These are phyloP conservation scores for Copromyces sp. DNA, from an alignment of 495 filamentous ascomycete genomes.

Conservation along the genomic window DNA sequence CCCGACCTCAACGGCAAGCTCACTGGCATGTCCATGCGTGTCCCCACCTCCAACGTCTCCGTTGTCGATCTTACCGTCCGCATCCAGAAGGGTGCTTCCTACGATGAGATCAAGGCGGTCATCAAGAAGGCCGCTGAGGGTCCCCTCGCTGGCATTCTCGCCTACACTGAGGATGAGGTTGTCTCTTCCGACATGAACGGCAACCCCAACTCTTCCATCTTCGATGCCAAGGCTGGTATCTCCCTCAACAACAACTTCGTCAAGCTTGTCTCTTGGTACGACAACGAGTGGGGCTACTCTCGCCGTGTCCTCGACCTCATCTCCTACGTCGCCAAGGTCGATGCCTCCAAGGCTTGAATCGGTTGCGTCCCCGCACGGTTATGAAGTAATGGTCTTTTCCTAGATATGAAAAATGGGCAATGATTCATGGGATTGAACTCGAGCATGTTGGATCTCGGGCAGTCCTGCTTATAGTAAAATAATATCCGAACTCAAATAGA, in stretches of 20 bases:
- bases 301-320: conserved; percentile 97
- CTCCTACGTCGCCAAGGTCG: conserved; percentile 83
- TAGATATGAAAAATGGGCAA: background rate
- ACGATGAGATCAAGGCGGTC: conserved; percentile 87
- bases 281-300: conserved; percentile 83
- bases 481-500: conserved; percentile 1
- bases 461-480: background rate
- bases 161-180: conserved; percentile 94
- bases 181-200: conserved; percentile 92
- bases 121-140: conserved; percentile 84
- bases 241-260: conserved; percentile 96
- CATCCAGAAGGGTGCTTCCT: conserved; percentile 77
- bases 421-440: background rate
- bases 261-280: conserved; percentile 98
- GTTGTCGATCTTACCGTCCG: conserved; percentile 96
- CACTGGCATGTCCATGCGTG: conserved; percentile 98
- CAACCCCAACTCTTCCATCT: conserved; percentile 88
- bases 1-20: conserved; percentile 97
- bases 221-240: conserved; percentile 99
- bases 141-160: conserved; percentile 70
- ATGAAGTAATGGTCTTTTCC: conserved; percentile 3
- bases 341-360: conserved; percentile 38
- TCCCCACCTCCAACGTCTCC: conserved; percentile 96
- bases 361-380: conserved; percentile 12
- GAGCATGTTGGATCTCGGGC: background rate